Evolutionary conservation across 768 basidiomycete genomes (phyloP).

Genomic region (Mycena sanguinolenta): DNA sequence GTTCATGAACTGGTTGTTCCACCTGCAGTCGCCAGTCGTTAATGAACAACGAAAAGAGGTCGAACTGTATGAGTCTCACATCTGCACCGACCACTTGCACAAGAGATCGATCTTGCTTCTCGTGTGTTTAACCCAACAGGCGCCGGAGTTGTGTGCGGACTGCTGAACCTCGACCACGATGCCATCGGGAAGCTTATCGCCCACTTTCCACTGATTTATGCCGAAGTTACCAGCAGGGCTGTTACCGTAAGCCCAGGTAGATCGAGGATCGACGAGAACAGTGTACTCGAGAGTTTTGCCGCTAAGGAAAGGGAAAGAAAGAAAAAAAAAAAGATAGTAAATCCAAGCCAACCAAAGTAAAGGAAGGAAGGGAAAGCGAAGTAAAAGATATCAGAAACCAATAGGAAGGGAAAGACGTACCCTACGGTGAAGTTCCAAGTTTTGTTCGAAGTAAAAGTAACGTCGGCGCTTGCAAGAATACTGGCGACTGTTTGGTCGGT

Average conservation of each 20-base stretch:
- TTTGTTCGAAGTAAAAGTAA: not conserved
- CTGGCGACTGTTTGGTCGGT: not conserved
- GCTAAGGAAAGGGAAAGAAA: not conserved
- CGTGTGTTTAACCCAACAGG: no score
- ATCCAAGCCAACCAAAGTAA: no score
- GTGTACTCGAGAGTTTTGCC: not conserved
- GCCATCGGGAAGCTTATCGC: not conserved
- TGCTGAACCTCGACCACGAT: no score
- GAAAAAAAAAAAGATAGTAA: no score
- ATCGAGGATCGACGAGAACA: not conserved
- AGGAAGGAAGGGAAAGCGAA: no score
- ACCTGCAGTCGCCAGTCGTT: no score
- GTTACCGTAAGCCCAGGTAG: not conserved
- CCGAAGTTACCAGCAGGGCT: not conserved
- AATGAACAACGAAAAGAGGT: no score
- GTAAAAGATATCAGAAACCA: no score
- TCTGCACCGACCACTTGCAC: no score
- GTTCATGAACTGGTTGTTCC: no score
- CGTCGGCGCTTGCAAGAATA: not conserved
- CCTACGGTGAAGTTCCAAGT: not conserved
- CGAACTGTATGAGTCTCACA: not conserved
- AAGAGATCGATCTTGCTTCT: no score
- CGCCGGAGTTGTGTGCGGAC: no score
- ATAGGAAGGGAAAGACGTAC: not conserved
- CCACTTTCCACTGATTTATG: not conserved